These are phyloP conservation scores for Ilyonectria sp. DNA, from an alignment of 2,329 filamentous ascomycete genomes.

Conservation along the genomic window DNA sequence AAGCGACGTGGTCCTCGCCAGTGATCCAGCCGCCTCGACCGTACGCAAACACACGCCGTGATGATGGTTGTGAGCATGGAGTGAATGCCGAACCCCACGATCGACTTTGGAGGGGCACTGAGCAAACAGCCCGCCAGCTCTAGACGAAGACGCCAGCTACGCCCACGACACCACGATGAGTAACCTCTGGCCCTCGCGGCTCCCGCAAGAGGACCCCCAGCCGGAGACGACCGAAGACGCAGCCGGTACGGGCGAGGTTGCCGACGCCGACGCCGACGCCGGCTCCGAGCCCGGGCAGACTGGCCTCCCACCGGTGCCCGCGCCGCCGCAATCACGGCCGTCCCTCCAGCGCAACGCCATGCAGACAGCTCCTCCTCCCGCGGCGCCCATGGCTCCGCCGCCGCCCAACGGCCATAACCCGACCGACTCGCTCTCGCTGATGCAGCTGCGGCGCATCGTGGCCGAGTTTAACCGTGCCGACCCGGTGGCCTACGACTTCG, in stretches of 20 bases:
- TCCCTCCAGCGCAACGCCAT: conserved; percentile 50
- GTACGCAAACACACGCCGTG: conserved; percentile 19
- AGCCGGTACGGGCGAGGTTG: conserved; percentile 58
- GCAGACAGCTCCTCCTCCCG: conserved; percentile 41
- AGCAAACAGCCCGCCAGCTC: conserved; percentile 35
- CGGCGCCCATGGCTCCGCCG: conserved; percentile 50
- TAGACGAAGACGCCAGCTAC: conserved; percentile 20
- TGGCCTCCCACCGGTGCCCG: conserved; percentile 55
- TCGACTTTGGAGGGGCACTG: conserved; percentile 45
- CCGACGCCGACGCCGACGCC: conserved; percentile 38
- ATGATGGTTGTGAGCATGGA: conserved; percentile 34
- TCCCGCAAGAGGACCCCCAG: conserved; percentile 52
- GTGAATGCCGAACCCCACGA: conserved; percentile 33
- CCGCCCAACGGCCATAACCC: conserved; percentile 53
- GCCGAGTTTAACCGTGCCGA: conserved; percentile 80
- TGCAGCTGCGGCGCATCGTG: conserved; percentile 81
- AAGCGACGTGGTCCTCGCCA: conserved; percentile 9
- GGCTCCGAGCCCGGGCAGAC: conserved; percentile 54
- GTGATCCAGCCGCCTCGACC: conserved; percentile 13
- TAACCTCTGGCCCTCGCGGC: conserved; percentile 59
- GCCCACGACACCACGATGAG: conserved; percentile 57
- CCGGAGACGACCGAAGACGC: conserved; percentile 54
- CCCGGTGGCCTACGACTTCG: conserved; percentile 86
- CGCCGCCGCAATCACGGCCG: conserved; percentile 48
- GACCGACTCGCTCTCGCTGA: conserved; percentile 81